These are phyloP conservation scores for Xenosphaeropsis pyriputrescens DNA, from an alignment of 2,329 filamentous ascomycete genomes.

Conservation along the genomic window DNA sequence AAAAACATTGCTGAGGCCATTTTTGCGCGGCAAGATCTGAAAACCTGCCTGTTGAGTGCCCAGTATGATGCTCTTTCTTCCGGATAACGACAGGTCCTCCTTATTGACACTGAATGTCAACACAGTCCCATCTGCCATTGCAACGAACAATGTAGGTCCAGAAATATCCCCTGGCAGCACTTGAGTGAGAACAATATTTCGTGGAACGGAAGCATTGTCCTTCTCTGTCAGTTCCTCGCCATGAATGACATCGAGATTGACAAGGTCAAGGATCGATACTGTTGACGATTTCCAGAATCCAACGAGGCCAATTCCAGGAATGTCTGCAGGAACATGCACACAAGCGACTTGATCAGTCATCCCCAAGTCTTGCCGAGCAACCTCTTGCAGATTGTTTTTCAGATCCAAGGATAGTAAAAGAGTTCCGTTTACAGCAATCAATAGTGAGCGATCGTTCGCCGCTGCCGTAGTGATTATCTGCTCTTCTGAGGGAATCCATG, in stretches of 20 bases:
- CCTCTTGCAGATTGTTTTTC: constrained; percentile 36
- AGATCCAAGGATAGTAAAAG: constrained; percentile 56
- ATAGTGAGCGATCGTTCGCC: constrained; percentile 51
- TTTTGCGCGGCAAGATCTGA: constrained; percentile 56
- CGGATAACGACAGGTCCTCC: constrained; percentile 45
- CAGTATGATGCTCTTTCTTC: constrained; percentile 68
- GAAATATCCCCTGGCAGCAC: constrained; percentile 45
- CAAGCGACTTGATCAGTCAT: constrained; percentile 71
- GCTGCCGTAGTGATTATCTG: constrained; percentile 65
- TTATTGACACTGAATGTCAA: constrained; percentile 64
- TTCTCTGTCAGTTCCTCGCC: constrained; percentile 45
- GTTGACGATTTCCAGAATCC: constrained; percentile 81
- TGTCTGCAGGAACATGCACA: constrained; percentile 54
- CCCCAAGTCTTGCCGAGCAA: constrained; percentile 44
- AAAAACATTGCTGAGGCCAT: constrained; percentile 67
- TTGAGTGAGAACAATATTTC: constrained; percentile 67
- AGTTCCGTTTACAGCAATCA: constrained; percentile 67
- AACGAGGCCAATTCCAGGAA: constrained; percentile 56
- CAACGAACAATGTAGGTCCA: constrained; percentile 68
- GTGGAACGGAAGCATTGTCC: constrained; percentile 64
- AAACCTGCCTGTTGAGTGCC: constrained; percentile 77
- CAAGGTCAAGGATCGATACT: constrained; percentile 58
- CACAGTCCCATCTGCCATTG: constrained; percentile 85
- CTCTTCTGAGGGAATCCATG: constrained; percentile 37
- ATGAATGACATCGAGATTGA: constrained; percentile 48